Percentiles rank a stretch among this genome's conserved stretches.
Evolutionary conservation across 2,329 filamentous ascomycete genomes (phyloP).

Genomic region (Fusarium pininemorale): DNA sequence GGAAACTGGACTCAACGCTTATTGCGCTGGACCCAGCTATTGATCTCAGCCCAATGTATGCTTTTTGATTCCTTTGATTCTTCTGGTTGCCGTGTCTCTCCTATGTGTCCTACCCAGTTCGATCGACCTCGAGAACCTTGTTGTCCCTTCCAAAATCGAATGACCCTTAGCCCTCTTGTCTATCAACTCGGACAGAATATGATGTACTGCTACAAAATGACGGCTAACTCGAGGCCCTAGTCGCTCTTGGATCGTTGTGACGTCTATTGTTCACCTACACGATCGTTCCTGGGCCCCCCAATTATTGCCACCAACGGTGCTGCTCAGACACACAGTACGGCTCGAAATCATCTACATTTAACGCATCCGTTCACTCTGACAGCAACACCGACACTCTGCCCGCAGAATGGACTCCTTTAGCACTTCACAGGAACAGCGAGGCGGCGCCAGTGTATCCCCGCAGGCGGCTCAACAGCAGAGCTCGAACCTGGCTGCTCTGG

Average conservation of each 20-base stretch:
- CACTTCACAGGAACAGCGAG: neutral
- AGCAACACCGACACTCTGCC: neutral
- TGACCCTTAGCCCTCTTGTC: neutral
- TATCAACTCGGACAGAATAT: neutral
- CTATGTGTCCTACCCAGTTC: neutral
- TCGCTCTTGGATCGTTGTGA: neutral
- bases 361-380: neutral
- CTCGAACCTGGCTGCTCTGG: slow-evolving; percentile 5
- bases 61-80: neutral
- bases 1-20: neutral
- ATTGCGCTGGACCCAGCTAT: neutral
- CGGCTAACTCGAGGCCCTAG: slow-evolving; percentile 2
- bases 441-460: neutral
- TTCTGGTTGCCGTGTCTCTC: neutral
- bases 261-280: neutral
- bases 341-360: neutral
- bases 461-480: slow-evolving; percentile 22
- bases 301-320: neutral
- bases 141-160: neutral
- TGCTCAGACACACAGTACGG: neutral
- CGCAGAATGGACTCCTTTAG: slow-evolving; percentile 21
- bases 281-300: neutral
- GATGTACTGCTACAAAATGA: neutral
- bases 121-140: neutral
- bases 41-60: slow-evolving; percentile 18